Evolutionary conservation across 2,329 filamentous ascomycete species (phyloP).

Genomic region (Neurospora sp.): DNA sequence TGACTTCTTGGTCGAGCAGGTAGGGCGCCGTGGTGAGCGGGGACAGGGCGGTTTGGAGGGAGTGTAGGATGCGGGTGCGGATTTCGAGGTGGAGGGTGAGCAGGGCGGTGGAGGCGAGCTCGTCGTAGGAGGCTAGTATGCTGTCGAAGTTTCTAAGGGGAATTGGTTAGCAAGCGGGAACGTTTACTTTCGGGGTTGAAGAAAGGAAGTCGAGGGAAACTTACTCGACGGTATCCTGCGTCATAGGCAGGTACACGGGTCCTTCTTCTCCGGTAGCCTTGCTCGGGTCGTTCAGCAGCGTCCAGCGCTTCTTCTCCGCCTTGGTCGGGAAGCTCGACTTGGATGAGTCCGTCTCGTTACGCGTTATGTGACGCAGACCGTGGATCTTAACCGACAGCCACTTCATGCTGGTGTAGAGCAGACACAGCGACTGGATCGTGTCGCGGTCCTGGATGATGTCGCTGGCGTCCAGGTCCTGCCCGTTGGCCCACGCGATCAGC

Average conservation of each 20-base stretch:
- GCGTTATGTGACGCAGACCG: slow-evolving; percentile 74
- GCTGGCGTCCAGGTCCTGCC: slow-evolving; percentile 56
- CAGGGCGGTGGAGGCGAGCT: slow-evolving; percentile 68
- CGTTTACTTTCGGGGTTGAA: neutral
- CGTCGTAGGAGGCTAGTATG: slow-evolving; percentile 72
- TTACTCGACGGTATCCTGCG: slow-evolving; percentile 71
- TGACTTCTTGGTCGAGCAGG: slow-evolving; percentile 59
- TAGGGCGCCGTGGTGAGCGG: slow-evolving; percentile 48
- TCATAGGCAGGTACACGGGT: slow-evolving; percentile 77
- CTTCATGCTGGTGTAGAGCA: slow-evolving; percentile 95
- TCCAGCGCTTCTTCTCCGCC: slow-evolving; percentile 69
- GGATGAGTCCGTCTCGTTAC: slow-evolving; percentile 58
- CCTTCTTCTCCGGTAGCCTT: slow-evolving; percentile 50
- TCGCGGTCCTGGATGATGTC: slow-evolving; percentile 89
- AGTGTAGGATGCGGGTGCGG: slow-evolving; percentile 74
- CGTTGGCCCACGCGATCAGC: slow-evolving; percentile 46
- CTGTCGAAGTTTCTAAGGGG: slow-evolving; percentile 66
- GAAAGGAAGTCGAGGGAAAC: slow-evolving; percentile 21
- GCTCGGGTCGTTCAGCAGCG: slow-evolving; percentile 57
- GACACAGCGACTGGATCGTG: slow-evolving; percentile 70
- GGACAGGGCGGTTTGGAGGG: slow-evolving; percentile 55
- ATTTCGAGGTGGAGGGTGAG: slow-evolving; percentile 84
- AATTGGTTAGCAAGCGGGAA: slow-evolving; percentile 4
- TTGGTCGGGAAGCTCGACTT: slow-evolving; percentile 38
- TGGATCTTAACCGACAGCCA: slow-evolving; percentile 81